These are phyloP conservation scores for Scheffersomyces segobiensis DNA, from an alignment of 1,139 yeast species.

Conservation along the genomic window DNA sequence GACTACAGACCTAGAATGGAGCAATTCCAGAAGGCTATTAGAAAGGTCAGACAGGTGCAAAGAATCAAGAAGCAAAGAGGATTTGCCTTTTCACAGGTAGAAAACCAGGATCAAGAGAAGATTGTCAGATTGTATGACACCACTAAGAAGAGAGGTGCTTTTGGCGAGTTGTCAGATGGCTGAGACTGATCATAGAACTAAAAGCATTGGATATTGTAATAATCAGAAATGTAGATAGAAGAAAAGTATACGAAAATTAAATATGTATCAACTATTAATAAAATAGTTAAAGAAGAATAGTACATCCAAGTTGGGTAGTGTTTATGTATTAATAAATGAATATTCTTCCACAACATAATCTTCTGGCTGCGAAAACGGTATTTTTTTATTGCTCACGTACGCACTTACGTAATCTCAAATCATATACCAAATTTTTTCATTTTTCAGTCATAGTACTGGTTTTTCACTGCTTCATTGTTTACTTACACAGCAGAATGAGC, in stretches of 20 bases:
- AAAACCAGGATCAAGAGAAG: constrained; percentile 87
- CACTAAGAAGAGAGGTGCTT: constrained; percentile 61
- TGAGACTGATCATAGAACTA: background rate
- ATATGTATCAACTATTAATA: too few relatives aligned
- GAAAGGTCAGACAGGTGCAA: constrained; percentile 97
- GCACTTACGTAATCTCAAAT: background rate
- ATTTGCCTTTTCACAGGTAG: constrained; percentile 96
- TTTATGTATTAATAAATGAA: background rate
- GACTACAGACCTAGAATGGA: constrained; percentile 95
- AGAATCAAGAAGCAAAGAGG: constrained; percentile 98
- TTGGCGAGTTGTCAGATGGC: constrained; percentile 45
- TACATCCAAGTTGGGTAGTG: too few relatives aligned
- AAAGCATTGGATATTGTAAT: background rate
- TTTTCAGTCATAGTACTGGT: background rate
- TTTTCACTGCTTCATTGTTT: background rate
- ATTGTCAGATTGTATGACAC: constrained; percentile 94
- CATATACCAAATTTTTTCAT: background rate
- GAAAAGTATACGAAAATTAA: too few relatives aligned
- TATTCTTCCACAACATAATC: too few relatives aligned
- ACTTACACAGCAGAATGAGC: background rate
- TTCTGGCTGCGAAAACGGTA: background rate
- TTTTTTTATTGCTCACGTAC: background rate
- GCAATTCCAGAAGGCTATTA: constrained; percentile 94
- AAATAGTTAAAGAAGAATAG: too few relatives aligned
- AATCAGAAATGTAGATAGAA: background rate